These are phyloP conservation scores for Fusarium pininemorale DNA, from an alignment of 2,329 filamentous ascomycete species.

Conservation along the genomic window DNA sequence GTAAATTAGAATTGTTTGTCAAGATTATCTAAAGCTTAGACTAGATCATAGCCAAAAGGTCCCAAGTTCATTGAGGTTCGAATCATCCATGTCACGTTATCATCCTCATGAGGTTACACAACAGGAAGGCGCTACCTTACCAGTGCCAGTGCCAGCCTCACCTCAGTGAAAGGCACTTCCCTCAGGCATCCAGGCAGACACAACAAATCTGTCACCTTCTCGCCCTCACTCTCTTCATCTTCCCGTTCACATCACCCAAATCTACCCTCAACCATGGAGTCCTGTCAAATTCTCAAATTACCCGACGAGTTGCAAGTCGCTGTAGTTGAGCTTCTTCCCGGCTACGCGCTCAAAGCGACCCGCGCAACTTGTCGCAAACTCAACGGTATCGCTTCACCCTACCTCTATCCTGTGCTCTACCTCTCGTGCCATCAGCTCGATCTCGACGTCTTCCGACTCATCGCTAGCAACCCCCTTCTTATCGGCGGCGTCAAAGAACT, in stretches of 20 bases:
- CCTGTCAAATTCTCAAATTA: rapidly evolving
- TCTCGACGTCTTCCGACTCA: neutral
- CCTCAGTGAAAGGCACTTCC: no score
- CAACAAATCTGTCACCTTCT: no score
- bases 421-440: neutral
- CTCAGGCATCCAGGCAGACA: no score
- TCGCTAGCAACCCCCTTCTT: neutral
- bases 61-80: no score
- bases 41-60: no score
- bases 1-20: neutral
- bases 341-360: no score
- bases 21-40: no score
- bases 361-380: neutral
- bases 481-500: neutral
- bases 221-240: no score
- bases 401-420: neutral
- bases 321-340: neutral
- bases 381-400: rapidly evolving
- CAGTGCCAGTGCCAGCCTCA: no score
- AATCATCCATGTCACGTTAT: neutral
- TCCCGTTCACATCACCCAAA: no score
- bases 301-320: neutral
- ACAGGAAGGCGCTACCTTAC: no score
- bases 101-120: no score
- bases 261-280: neutral